Evolutionary conservation across 2,329 filamentous ascomycete species (phyloP).

Genomic region (Fonsecaea monophora): DNA sequence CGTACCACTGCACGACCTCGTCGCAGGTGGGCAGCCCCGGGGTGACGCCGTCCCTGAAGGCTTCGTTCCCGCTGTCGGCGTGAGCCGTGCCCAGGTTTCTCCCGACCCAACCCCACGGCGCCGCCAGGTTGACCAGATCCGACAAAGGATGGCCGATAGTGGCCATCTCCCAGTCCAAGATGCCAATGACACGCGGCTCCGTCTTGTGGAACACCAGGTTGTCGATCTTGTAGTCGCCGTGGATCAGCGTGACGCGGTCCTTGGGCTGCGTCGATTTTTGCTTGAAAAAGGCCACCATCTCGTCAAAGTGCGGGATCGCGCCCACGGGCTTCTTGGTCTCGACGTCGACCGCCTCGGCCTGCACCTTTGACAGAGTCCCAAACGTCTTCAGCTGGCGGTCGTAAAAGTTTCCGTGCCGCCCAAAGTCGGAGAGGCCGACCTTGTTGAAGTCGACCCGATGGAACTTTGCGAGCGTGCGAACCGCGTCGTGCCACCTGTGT

Average conservation of each 20-base stretch:
- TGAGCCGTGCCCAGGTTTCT: conserved; percentile 44
- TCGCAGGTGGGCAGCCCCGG: conserved; percentile 70
- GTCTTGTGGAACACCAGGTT: conserved; percentile 90
- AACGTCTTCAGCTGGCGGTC: conserved; percentile 85
- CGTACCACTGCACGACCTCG: conserved; percentile 71
- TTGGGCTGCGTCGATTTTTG: conserved; percentile 72
- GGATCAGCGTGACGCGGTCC: conserved; percentile 80
- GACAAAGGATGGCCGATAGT: conserved; percentile 95
- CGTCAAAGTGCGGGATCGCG: conserved; percentile 80
- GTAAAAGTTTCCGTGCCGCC: conserved; percentile 79
- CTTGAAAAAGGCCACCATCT: conserved; percentile 79
- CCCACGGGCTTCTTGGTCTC: conserved; percentile 80
- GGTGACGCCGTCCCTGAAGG: conserved; percentile 67
- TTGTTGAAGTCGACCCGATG: conserved; percentile 73
- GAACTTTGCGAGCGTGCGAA: conserved; percentile 82
- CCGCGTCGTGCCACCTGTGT: conserved; percentile 77
- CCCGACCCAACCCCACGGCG: conserved; percentile 48
- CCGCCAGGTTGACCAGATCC: conserved; percentile 80
- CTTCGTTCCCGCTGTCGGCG: conserved; percentile 15
- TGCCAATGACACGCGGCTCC: conserved; percentile 85
- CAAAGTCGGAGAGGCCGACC: conserved; percentile 75
- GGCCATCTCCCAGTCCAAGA: conserved; percentile 98
- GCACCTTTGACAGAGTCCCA: conserved; percentile 75
- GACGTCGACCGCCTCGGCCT: conserved; percentile 75
- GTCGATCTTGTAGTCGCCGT: conserved; percentile 97